Conservation (phyloP, 176 grass and related monocot genomes). For the Eragrostis curvula region DNA sequence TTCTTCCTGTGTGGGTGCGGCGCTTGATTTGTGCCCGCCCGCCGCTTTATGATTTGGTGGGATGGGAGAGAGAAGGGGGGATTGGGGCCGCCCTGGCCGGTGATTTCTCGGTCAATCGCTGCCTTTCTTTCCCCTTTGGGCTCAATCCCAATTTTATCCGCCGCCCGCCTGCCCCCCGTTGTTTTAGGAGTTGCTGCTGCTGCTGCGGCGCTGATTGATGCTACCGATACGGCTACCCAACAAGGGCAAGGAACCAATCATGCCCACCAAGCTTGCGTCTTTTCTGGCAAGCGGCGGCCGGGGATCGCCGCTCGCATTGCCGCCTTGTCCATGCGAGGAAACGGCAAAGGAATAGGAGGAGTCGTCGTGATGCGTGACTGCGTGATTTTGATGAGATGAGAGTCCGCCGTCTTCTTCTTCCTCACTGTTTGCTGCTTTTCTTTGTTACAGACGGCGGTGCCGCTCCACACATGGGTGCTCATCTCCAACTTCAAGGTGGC, state of each 20-base stretch:
- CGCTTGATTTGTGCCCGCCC: constrained; percentile 35
- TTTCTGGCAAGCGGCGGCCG: constrained; percentile 40
- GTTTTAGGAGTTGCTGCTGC: constrained; percentile 48
- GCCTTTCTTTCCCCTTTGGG: constrained; percentile 68
- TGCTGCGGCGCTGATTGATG: not conserved
- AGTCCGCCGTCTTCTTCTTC: not conserved
- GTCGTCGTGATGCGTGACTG: not conserved
- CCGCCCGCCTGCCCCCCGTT: constrained; percentile 30
- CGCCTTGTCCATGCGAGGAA: constrained; percentile 31
- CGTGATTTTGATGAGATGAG: too few species aligned
- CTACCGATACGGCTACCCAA: constrained; percentile 49
- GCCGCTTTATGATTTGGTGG: constrained; percentile 46
- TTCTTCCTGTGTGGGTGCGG: constrained; percentile 36
- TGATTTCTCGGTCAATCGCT: constrained; percentile 54
- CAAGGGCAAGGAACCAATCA: constrained; percentile 35
- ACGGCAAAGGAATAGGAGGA: constrained; percentile 37
- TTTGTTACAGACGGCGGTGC: constrained; percentile 74
- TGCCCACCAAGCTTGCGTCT: constrained; percentile 50
- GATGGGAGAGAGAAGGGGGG: too few species aligned
- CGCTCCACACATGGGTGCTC: constrained; percentile 93
- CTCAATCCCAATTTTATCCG: constrained; percentile 56
- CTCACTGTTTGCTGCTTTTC: not conserved
- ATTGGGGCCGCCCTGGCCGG: constrained; percentile 45
- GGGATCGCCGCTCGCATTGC: constrained; percentile 39
- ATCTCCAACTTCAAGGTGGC: constrained; percentile 99